Percentiles rank a stretch among this genome's conserved stretches.
Conservation (phyloP, 176 grass and related monocot genomes). For the Oryza coarctata region DNA sequence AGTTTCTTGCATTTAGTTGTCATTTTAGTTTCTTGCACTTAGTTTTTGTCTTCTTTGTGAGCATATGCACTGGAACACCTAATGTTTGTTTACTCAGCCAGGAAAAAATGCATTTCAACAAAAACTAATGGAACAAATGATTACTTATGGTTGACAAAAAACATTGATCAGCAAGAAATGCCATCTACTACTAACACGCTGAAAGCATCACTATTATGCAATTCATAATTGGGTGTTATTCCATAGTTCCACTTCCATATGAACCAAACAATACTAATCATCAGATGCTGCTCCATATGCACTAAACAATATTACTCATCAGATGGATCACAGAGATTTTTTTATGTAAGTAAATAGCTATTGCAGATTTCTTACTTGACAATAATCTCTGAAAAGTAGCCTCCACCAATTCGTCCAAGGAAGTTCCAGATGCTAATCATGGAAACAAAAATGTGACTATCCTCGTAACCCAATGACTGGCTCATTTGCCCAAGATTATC, state of each 20-base stretch:
- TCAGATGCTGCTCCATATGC: not conserved
- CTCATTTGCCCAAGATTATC: constrained; percentile 97
- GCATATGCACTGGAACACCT: not conserved
- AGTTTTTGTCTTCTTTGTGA: not conserved
- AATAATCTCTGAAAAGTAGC: constrained; percentile 89
- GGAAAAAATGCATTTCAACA: not conserved
- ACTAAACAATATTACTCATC: constrained; percentile 6
- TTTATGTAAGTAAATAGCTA: constrained; percentile 22
- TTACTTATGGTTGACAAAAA: not conserved
- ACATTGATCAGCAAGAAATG: not conserved
- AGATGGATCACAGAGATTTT: not conserved
- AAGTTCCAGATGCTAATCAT: constrained; percentile 99
- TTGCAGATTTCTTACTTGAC: constrained; percentile 58
- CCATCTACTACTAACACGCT: not conserved
- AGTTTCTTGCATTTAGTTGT: not conserved
- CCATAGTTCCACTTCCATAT: not conserved
- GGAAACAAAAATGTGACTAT: constrained; percentile 83
- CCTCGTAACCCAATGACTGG: constrained; percentile 68
- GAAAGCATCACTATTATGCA: not conserved
- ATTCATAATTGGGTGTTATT: not conserved
- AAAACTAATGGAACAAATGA: not conserved
- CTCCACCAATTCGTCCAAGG: constrained; percentile 81
- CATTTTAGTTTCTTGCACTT: not conserved
- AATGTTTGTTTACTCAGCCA: not conserved
- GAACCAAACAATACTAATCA: not conserved